Evolutionary conservation across 192 early-diverging fungal genomes (phyloP).

Genomic region (Ambispora gerdemannii): DNA sequence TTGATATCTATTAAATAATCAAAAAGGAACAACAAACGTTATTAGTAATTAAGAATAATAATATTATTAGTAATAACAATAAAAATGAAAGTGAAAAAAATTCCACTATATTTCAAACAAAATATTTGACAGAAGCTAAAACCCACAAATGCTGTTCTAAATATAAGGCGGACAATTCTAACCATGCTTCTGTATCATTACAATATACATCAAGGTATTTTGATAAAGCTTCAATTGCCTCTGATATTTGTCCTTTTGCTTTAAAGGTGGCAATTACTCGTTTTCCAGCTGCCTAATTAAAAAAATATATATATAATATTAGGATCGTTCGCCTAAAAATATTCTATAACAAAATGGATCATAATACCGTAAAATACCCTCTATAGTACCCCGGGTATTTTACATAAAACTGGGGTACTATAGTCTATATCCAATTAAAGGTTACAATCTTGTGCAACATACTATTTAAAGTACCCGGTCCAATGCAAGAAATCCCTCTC

Average conservation of each 20-base stretch:
- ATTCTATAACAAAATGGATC: no score
- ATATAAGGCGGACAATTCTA: conserved; percentile 77
- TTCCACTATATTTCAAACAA: not conserved
- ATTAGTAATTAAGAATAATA: conserved; percentile 13
- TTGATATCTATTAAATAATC: conserved; percentile 47
- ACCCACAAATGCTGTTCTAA: conserved; percentile 58
- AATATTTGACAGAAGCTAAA: not conserved
- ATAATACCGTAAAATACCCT: no score
- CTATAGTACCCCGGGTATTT: no score
- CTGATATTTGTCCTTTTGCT: conserved; percentile 56
- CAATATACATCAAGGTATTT: conserved; percentile 80
- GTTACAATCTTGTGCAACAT: no score
- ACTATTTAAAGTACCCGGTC: no score
- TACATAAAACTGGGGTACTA: no score
- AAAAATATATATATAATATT: no score
- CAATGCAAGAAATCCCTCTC: no score
- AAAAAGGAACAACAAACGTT: not conserved
- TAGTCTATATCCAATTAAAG: no score
- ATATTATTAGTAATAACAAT: conserved; percentile 1
- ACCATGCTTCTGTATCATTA: conserved; percentile 89
- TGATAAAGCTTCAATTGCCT: conserved; percentile 72
- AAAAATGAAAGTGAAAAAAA: not conserved
- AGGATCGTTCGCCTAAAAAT: no score
- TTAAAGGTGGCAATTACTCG: conserved; percentile 75
- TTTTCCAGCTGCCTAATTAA: conserved; percentile 57